Conservation (phyloP, 225 moss, liverwort and hornwort species). For the Bryoerythrophyllum caledonicum region DNA sequence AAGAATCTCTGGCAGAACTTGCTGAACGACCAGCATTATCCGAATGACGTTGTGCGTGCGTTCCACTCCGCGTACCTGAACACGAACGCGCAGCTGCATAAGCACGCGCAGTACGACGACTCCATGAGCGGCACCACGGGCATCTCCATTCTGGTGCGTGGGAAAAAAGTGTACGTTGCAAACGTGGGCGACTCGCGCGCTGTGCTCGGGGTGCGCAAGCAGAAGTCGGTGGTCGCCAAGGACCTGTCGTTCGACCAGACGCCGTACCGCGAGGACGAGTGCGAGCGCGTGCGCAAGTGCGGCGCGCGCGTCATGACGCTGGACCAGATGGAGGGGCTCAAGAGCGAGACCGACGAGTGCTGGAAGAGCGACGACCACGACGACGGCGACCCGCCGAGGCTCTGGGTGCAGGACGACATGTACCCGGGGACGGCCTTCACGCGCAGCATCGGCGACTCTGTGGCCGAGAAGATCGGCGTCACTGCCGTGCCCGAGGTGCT, state of each 20-base stretch:
- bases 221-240: slow-evolving; percentile 68
- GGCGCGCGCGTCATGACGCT: slow-evolving; percentile 92
- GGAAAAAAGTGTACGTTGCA: slow-evolving; percentile 82
- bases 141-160: slow-evolving; percentile 81
- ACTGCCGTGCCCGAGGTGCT: slow-evolving; percentile 95
- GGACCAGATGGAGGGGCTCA: slow-evolving; percentile 94
- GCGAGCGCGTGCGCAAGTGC: slow-evolving; percentile 72
- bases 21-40: slow-evolving; percentile 80
- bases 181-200: slow-evolving; percentile 98
- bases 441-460: slow-evolving; percentile 86
- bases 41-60: slow-evolving; percentile 80
- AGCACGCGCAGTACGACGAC: slow-evolving; percentile 78
- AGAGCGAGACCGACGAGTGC: slow-evolving; percentile 71
- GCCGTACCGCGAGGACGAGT: slow-evolving; percentile 90
- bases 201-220: slow-evolving; percentile 76
- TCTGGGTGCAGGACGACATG: slow-evolving; percentile 94
- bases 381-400: slow-evolving; percentile 96
- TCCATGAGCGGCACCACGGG: slow-evolving; percentile 99
- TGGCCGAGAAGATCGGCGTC: slow-evolving; percentile 92
- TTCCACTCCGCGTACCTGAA: slow-evolving; percentile 83
- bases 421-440: slow-evolving; percentile 98
- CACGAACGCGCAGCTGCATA: slow-evolving; percentile 87
- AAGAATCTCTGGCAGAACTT: slow-evolving; percentile 82
- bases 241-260: slow-evolving; percentile 97
- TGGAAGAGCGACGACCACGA: slow-evolving; percentile 95